Evolutionary conservation across 805 yeast genomes (phyloP), one percentile per base, ranked within the genome.

Genomic region (Cyberlindnera samutprakarnensis): DNA sequence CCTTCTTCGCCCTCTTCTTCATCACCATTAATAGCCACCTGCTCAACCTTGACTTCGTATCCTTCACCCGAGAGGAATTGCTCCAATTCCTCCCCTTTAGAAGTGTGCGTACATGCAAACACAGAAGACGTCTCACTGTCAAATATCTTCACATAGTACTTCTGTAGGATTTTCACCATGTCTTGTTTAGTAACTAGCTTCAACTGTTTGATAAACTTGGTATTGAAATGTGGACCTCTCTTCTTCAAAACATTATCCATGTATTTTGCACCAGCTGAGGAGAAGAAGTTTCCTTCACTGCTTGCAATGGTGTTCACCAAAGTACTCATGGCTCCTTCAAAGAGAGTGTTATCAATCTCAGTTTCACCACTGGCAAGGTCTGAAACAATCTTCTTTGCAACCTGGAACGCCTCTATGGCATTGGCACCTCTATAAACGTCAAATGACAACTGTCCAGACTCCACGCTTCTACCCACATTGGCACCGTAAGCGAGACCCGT

Each of bases 401-500:
- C 79, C 18, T 58, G 54, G 59, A 71, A 72, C 14, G 75, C 67
- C 40, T 75, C 73, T 33, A 72, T 64, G 2, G 83, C 75, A 54
- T 92, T 96, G 1, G 95, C 72, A 11, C 94, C 95, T 40, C 96
- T 70, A 47, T 84, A 83, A 14, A 90, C 68, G 28, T 66, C 68
- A 47, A 78, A 84, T 5, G 67, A 64, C 40, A 90, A 56, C 32
- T 68, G 72, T 4, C 94, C 90, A 25, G 72, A 59, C 43, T 86
- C 95, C 10, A 72, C 50, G 39, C 70, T 68, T 29, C 73, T 65
- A 27, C 65, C 51, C 44, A 85, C 64, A 33, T 62, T 65, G 2
- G 90, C 92, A 23, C 96, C 96, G 54, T 92, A 92, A 0, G 96
- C 96, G 26, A 84, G 62, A 3, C 98, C 98, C 1, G 87, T 70